Base-by-base conservation (phyloP, 345 rosid species). In the Gossypium mustelinum region DNA sequence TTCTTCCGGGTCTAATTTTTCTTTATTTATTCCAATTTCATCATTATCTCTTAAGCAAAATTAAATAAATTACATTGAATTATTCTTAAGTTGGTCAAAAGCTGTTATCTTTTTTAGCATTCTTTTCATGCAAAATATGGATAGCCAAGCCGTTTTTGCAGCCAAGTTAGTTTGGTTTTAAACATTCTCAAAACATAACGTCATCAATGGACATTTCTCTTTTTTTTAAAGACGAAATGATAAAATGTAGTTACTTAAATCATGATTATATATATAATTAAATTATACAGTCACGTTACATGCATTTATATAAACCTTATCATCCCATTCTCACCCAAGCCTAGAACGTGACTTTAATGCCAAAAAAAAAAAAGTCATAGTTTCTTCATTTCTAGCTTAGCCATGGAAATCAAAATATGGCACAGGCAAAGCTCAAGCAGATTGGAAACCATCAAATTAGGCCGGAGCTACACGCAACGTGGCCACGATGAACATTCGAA, bases 391-490 rank as follows among this genome's bases (percentile, higher is more conserved):
- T 29, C 25, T 43, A 50, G 39, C 66, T 50, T 16, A 34, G 51
- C 57, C 56, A 75, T 75, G 78, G 78, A 27, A 17, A 67, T 67
- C 78, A 75, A 45, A 57, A 22, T 56, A 3, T 73, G 73, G 76
- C 48, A 68, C 44, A 43, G 76, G 76, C 72, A 68, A 8, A 44
- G 43, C 8, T 72, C 80, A n/a, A 57, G 25, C 22, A 50, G 50
- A 22, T 10, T 29, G 17, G 75, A 75, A 61, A 70, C 72, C 9
- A 56, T 79, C 68, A 43, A 1, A 11, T 67, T 79, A 41, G 82
- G 82, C 68, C 44, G 68, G 70, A 77, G 70, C 69, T 9, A 70
- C 27, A 29, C 34, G 16, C 70, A 61, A 20, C 73, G 73, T 2
- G 24, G 25, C n/a, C 16, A 20, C 27, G 62, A 45, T 9, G 73